Evolutionary conservation across 345 rosid genomes (phyloP).

Genomic region (Salix purpurea): DNA sequence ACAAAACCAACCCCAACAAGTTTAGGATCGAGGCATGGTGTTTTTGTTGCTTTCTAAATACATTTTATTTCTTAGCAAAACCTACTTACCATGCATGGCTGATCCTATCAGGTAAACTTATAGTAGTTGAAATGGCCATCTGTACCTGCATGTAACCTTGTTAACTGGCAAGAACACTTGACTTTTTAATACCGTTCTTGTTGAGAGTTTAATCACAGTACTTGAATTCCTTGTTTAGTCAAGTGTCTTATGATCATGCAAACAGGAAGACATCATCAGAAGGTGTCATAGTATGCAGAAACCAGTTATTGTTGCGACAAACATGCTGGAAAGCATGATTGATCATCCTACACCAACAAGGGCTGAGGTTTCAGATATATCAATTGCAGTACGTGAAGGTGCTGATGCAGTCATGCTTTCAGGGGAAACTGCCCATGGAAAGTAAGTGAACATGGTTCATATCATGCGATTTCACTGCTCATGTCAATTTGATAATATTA

Average conservation of each 20-base stretch:
- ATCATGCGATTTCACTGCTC: neutral
- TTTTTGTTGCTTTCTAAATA: neutral
- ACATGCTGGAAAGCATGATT: constrained; percentile 98
- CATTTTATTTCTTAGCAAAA: neutral
- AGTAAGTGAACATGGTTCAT: constrained; percentile 43
- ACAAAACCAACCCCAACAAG: neutral
- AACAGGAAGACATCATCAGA: constrained; percentile 85
- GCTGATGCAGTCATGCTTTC: constrained; percentile 98
- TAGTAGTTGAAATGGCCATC: neutral
- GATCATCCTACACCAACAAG: constrained; percentile 97
- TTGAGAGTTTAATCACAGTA: neutral
- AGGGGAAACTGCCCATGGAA: constrained; percentile 98
- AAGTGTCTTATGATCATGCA: constrained; percentile 5
- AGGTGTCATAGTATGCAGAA: constrained; percentile 83
- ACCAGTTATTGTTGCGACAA: constrained; percentile 93
- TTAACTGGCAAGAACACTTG: neutral
- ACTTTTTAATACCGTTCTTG: neutral
- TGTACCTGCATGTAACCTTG: neutral
- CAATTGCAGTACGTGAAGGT: constrained; percentile 93
- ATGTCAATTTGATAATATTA: neutral
- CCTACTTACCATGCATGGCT: neutral
- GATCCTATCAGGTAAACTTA: neutral
- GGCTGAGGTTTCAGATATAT: constrained; percentile 96
- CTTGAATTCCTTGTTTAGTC: neutral
- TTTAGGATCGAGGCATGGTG: neutral